Percentiles rank a stretch among this genome's conserved stretches.
These are phyloP conservation scores for Glycine latifolia DNA, from an alignment of 306 rosid genomes.

Conservation along the genomic window DNA sequence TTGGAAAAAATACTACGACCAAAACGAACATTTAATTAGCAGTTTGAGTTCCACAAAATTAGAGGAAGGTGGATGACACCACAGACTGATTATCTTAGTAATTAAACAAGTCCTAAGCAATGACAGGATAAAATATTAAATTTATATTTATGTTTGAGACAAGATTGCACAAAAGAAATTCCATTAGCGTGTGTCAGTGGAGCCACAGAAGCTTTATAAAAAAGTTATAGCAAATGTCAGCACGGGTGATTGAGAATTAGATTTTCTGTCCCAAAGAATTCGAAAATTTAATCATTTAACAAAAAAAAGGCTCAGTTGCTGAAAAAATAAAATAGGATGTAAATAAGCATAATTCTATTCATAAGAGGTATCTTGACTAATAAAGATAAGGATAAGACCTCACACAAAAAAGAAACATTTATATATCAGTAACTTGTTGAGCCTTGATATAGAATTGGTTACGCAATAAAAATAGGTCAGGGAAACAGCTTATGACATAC, in stretches of 20 bases:
- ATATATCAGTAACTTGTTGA: constrained; percentile 6
- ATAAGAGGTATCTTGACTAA: neutral
- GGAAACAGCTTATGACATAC: constrained; percentile 39
- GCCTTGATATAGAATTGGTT: neutral
- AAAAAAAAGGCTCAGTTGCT: neutral
- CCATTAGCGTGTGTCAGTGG: neutral
- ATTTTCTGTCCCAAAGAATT: neutral
- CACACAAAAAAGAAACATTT: neutral
- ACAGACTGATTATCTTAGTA: constrained; percentile 21
- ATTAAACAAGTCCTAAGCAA: neutral
- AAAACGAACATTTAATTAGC: constrained; percentile 17
- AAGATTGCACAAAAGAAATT: neutral
- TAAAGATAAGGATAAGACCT: neutral
- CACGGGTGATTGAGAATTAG: constrained; percentile 4
- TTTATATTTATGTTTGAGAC: neutral
- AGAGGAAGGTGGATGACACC: neutral
- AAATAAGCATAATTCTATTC: neutral
- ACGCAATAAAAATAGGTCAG: neutral
- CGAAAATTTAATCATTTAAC: neutral
- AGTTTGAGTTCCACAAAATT: constrained; percentile 10
- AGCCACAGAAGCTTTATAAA: neutral
- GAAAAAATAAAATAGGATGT: neutral
- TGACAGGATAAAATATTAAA: neutral
- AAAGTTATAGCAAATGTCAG: neutral
- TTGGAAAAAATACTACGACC: constrained; percentile 1